Base-by-base conservation (phyloP, 495 filamentous ascomycete species). In the Apiosordaria backusii region DNA sequence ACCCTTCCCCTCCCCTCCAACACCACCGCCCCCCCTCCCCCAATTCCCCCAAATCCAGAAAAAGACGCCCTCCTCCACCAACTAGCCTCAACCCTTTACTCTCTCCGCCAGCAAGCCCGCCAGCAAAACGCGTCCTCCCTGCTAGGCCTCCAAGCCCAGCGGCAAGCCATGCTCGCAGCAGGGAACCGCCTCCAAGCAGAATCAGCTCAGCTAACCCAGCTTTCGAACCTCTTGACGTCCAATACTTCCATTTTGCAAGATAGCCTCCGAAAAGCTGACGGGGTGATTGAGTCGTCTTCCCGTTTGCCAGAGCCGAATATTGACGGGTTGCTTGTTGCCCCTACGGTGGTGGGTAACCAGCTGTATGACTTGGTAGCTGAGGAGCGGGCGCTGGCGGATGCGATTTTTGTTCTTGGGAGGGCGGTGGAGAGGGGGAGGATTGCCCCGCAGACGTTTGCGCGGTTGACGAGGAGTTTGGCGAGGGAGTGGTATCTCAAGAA, bases 41-140 rank as follows among this genome's bases (percentile, higher is more conserved):
- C 93, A 13, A 91, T 97, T 61, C 95, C 95, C 1, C 94, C 92
- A 1, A 99, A 99, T 75, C 95, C 95, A 6, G 92, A 99, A 79
- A 99, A 97, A 74, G 93, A 97, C 75, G 87, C 88, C 40, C 86
- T 99, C 24, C 84, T 97, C 10, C 85, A 87, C 54, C 89, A 91
- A 18, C 84, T 99, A 24, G 91, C 90, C 58, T 80, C 81, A 25
- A 85, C 87, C 1, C 78, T 99, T 13, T 77, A 86, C 66, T 76
- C 85, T 52, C 88, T 88, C 63, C 85, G 94, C 1, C 85, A 85
- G 24, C 79, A 80, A 57, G 86, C 87, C 45, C 82, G 88, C 50
- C 70, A 78, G 9, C 88, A 92, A 64, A 91, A 91, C 70, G 80
- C 85, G 54, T 80, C 89, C 45, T 90, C 90, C 26, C 82, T 94